Evolutionary conservation across 495 filamentous ascomycete genomes (phyloP), one percentile per base, ranked within the genome.

Genomic region (Hapsidospora chrysogenum): DNA sequence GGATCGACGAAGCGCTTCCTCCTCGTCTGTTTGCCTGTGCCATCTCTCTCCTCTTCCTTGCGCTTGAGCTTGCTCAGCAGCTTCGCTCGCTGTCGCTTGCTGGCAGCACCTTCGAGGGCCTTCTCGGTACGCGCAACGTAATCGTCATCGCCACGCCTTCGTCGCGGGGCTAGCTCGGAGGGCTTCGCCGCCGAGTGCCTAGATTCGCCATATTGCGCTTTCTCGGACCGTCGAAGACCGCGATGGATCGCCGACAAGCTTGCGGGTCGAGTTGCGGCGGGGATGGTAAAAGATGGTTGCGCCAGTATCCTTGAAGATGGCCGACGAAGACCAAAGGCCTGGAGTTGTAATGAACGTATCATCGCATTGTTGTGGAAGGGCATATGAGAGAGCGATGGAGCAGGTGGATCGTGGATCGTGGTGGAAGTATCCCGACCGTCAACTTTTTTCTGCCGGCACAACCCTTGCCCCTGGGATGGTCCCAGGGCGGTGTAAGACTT

Each of bases 1-100:
- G 52, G 51, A 29, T 64, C 57, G 41, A 57, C 43, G 45, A 68
- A 68, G 15, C 61, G 55, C 19, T 58, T 46, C 21, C 35, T 40
- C 30, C 62, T 53, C 9, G 62, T 51, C 39, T 52, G 40, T 9
- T 47, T 39, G 19, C 45, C 39, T n/a, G 47, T 42, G 15, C 49
- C 46, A n/a, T 39, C 47, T 6, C 45, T 39, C 13, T 52, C 39
- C 3, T 53, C 58, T 20, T 64, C 52, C 43, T 64, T 66, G n/a
- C 62, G 58, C 34, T 46, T 59, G 25, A 38, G 48, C 19, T 66
- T 60, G 29, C 51, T 58, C 49, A 43, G 61, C 4, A 36, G 53
- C 46, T 31, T 42, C 26, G 17, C 37, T 27, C 11, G 33, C 17
- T 36, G 33, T 17, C 33, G 13, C 22, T 21, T 21, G 9, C 20